These are phyloP conservation scores for Diversispora epigaea DNA, from an alignment of 192 early-diverging fungal genomes.

Conservation along the genomic window DNA sequence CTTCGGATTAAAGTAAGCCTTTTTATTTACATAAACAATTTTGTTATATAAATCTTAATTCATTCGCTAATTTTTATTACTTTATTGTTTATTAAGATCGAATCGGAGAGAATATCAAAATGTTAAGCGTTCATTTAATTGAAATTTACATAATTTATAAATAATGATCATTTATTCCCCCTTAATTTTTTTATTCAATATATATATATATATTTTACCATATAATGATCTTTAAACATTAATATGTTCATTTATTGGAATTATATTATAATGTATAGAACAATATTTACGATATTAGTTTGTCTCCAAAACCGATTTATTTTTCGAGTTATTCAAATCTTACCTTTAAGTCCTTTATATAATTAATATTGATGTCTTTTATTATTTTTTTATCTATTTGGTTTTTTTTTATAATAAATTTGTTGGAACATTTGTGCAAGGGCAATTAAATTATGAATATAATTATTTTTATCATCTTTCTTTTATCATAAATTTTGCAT, in stretches of 20 bases:
- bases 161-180: too few relatives aligned
- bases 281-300: background rate
- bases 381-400: conserved; percentile 7
- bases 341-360: background rate
- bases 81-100: background rate
- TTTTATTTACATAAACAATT: background rate
- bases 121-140: too few relatives aligned
- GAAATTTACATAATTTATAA: too few relatives aligned
- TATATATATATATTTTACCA: too few relatives aligned
- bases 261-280: too few relatives aligned
- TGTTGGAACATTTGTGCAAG: conserved; percentile 28
- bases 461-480: too few relatives aligned
- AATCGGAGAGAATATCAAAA: too few relatives aligned
- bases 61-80: background rate
- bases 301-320: background rate
- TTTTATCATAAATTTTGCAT: too few relatives aligned
- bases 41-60: background rate
- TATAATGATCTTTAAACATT: too few relatives aligned
- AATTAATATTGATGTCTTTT: background rate
- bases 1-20: conserved; percentile 11
- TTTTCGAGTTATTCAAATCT: background rate
- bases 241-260: too few relatives aligned
- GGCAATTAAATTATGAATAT: background rate
- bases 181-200: too few relatives aligned
- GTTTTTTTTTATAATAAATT: conserved; percentile 16